These are phyloP conservation scores for Phialophora expanda DNA, from an alignment of 2,329 filamentous ascomycete genomes.

Conservation along the genomic window DNA sequence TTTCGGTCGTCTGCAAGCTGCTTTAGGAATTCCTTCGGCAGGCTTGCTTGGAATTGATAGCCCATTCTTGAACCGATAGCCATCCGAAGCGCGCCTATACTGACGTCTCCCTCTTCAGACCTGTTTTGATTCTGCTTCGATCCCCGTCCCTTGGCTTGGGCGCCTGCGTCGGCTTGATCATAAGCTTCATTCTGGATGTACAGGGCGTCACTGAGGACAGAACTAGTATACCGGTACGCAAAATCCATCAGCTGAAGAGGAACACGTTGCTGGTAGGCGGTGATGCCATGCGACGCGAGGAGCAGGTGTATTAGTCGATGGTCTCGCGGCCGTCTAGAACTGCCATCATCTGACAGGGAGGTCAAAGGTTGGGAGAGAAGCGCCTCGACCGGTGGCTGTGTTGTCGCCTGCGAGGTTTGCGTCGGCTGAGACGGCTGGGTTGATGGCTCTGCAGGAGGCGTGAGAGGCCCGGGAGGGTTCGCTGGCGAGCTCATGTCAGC, in stretches of 20 bases:
- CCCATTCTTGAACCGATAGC: constrained; percentile 63
- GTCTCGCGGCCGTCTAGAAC: constrained; percentile 55
- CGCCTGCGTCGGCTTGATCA: constrained; percentile 47
- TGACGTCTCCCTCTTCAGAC: constrained; percentile 58
- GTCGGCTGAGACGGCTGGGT: constrained; percentile 39
- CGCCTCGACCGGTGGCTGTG: constrained; percentile 35
- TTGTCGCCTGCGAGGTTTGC: constrained; percentile 30
- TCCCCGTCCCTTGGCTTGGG: constrained; percentile 42
- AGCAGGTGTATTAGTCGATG: constrained; percentile 58
- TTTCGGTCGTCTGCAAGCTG: constrained; percentile 64
- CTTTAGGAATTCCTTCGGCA: constrained; percentile 67
- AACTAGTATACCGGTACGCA: constrained; percentile 60
- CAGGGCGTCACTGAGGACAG: constrained; percentile 58
- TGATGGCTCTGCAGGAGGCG: constrained; percentile 50
- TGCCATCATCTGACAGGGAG: constrained; percentile 54
- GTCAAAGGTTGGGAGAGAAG: constrained; percentile 49
- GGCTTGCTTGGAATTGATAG: constrained; percentile 63
- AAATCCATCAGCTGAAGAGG: constrained; percentile 59
- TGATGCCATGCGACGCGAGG: constrained; percentile 56
- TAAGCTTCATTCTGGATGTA: constrained; percentile 59
- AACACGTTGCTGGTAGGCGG: constrained; percentile 59
- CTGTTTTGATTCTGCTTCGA: constrained; percentile 46
- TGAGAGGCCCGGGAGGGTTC: constrained; percentile 44
- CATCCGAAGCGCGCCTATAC: constrained; percentile 62
- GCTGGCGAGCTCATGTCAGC: constrained; percentile 34